phyloP scores from a whole-genome alignment of 768 basidiomycete genomes.

The Xanthoconium stramineum region DNA sequence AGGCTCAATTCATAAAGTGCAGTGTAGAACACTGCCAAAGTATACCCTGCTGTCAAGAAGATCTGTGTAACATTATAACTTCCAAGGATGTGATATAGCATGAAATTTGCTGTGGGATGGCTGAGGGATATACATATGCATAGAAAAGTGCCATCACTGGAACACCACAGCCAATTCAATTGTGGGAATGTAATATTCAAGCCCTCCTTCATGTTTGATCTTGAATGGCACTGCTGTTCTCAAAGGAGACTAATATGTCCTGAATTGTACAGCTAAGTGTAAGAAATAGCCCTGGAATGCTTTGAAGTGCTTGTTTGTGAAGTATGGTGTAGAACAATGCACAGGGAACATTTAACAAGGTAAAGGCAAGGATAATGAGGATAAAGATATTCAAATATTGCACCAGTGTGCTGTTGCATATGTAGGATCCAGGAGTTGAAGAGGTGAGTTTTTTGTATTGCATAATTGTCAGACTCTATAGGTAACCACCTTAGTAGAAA shows the following conservation, averaged over 20 bases:
- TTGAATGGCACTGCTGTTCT: background rate
- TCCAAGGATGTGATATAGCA: constrained; percentile 41
- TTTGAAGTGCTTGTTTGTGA: constrained; percentile 43
- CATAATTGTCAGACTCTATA: constrained; percentile 4
- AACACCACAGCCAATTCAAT: background rate
- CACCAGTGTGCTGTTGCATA: constrained; percentile 13
- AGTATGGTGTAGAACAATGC: constrained; percentile 37
- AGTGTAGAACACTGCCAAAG: constrained; percentile 42
- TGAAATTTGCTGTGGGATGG: constrained; percentile 40
- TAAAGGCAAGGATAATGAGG: constrained; percentile 35
- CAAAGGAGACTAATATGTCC: background rate
- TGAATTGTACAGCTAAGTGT: constrained; percentile 15
- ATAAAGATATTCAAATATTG: constrained; percentile 44
- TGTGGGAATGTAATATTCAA: background rate
- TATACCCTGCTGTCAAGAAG: constrained; percentile 45
- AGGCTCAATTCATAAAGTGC: constrained; percentile 49
- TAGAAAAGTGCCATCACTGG: constrained; percentile 31
- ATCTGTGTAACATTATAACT: constrained; percentile 51
- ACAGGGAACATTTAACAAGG: constrained; percentile 47
- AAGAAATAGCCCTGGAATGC: constrained; percentile 51
- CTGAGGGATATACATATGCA: constrained; percentile 36
- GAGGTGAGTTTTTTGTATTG: background rate
- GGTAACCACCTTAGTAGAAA: background rate
- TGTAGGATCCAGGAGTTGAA: background rate
- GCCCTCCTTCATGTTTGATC: background rate